Evolutionary conservation across 2,329 filamentous ascomycete genomes (phyloP).

Genomic region (Venturia carpophila): DNA sequence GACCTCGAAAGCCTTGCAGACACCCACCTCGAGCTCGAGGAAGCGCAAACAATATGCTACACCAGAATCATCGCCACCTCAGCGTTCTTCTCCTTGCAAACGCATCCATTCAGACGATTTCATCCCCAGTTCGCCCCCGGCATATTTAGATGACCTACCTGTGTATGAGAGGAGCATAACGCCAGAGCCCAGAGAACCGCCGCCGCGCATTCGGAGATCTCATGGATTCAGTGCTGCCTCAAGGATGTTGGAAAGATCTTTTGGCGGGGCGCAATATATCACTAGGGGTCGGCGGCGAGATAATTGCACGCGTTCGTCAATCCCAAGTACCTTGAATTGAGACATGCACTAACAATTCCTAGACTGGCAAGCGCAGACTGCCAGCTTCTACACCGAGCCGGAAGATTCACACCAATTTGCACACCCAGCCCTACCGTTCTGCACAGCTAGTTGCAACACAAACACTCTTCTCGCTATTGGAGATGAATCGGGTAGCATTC

Average conservation of each 20-base stretch:
- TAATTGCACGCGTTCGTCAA: conserved; percentile 14
- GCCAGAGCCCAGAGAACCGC: conserved; percentile 11
- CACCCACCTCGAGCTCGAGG: conserved; percentile 24
- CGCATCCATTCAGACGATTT: conserved; percentile 1
- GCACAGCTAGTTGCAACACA: conserved; percentile 57
- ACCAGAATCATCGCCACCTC: conserved; percentile 32
- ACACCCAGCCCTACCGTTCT: conserved; percentile 54
- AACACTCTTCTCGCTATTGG: conserved; percentile 62
- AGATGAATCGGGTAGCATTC: conserved; percentile 60
- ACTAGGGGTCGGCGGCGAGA: conserved; percentile 8
- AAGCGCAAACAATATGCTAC: conserved; percentile 34
- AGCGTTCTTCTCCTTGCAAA: conserved; percentile 34
- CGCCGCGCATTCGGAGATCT: background rate
- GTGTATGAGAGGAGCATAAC: conserved; percentile 12
- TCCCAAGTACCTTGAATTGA: conserved; percentile 12
- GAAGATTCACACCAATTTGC: conserved; percentile 46
- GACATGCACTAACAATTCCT: conserved; percentile 20
- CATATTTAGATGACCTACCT: background rate
- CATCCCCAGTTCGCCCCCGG: conserved; percentile 17
- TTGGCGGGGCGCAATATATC: conserved; percentile 1
- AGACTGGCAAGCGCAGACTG: conserved; percentile 53
- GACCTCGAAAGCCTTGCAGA: conserved; percentile 28
- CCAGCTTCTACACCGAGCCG: conserved; percentile 51
- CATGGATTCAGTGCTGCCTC: background rate
- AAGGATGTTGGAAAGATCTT: conserved; percentile 13